Base-by-base conservation (phyloP, 495 filamentous ascomycete genomes). In the Cercophora newfieldiana region DNA sequence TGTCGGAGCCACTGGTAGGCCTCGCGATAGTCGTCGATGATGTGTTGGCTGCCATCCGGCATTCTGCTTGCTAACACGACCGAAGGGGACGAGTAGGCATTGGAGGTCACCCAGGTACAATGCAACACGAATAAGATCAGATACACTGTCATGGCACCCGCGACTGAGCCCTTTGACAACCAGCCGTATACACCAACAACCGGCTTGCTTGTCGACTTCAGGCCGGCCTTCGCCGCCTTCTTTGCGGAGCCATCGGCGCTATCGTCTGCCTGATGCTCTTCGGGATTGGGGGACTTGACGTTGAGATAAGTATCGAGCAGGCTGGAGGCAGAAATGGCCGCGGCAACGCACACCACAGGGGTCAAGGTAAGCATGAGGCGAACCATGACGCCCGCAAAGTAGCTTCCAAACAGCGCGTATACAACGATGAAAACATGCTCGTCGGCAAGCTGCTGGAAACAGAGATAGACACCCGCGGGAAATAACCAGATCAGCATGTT, bases 1-100 rank as follows among this genome's bases (percentile, higher is more conserved):
- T 98, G 96, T 68, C 96, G 91, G 55, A 99, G 89, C 96, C 96
- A 99, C 79, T 99, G 96, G 82, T 99, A 99, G 2, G 96, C 96
- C 83, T 99, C 96, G 73, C 96, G 90, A 78, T 99, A 99, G 77
- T 99, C 96, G 72, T 99, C 96, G 73, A 99, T 99, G 77, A 99
- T 98, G 79, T 94, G 92, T 71, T 98, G 95, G 71, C 90, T 94
- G 61, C 96, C 96, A 79, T 99, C 95, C 1, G 96, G 93, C 78
- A 97, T 82, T 55, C 88, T 84, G 77, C 92, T 96, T 26, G 96
- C 96, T 69, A 99, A 80, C 26, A 99, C 96, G 60, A 99, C 96
- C 1, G 96, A 99, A 1, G 96, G 96, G 12, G 96, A 98, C 7
- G 93, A 97, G 77, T 99, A 99, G 8, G 96, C 96, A 72, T 97